Conservation (phyloP, 208 protist genomes). For the Trichomonas gallinae region DNA sequence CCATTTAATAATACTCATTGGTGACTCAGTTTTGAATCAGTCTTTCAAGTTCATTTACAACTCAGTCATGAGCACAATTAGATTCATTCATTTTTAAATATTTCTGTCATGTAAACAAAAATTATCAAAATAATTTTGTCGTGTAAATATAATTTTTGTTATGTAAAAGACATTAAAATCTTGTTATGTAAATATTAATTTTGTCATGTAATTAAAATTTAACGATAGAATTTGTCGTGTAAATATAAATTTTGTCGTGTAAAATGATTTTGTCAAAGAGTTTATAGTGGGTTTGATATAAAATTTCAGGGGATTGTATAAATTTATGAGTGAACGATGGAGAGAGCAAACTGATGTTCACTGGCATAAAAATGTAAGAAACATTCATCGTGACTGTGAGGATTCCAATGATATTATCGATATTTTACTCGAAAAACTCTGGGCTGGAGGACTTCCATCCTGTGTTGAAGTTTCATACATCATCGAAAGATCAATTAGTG, state of each 20-base stretch:
- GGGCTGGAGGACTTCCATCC: not conserved
- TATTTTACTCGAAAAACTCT: not conserved
- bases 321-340: conserved; percentile 14
- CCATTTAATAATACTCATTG: not conserved
- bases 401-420: not conserved
- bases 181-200: too few relatives aligned
- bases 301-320: too few relatives aligned
- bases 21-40: not conserved
- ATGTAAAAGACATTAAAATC: too few relatives aligned
- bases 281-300: too few relatives aligned
- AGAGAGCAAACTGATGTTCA: not conserved
- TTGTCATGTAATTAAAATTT: too few relatives aligned
- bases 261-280: too few relatives aligned
- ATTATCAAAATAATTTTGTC: too few relatives aligned
- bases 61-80: not conserved
- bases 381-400: not conserved
- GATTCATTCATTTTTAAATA: too few relatives aligned
- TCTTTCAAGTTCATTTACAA: not conserved
- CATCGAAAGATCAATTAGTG: not conserved
- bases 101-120: too few relatives aligned
- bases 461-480: not conserved
- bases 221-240: too few relatives aligned
- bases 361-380: not conserved
- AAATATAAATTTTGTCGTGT: too few relatives aligned
- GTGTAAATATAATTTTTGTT: too few relatives aligned